phyloP scores from a whole-genome alignment of 345 rosid genomes.

The Punica granatum region DNA sequence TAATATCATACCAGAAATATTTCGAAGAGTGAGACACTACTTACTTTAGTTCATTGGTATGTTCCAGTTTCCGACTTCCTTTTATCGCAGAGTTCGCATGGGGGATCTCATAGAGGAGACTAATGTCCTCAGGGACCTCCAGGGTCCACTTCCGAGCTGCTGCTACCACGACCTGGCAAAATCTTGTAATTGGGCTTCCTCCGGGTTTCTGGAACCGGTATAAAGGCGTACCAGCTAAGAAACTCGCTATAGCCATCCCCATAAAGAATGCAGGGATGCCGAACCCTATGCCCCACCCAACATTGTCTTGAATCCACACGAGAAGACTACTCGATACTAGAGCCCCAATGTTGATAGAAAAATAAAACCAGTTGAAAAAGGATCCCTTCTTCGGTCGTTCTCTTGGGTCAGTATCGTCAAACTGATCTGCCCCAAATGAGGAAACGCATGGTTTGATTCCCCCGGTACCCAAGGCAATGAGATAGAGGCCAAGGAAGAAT shows the following conservation, averaged over 20 bases:
- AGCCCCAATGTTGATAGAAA: slow-evolving; percentile 44
- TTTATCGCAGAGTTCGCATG: slow-evolving; percentile 24
- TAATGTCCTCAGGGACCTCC: slow-evolving; percentile 25
- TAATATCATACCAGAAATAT: too few species aligned
- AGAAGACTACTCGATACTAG: slow-evolving; percentile 33
- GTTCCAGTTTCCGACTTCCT: slow-evolving; percentile 40
- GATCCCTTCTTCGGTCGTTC: slow-evolving; percentile 25
- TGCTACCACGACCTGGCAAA: slow-evolving; percentile 40
- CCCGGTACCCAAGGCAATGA: slow-evolving; percentile 44
- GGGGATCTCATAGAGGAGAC: slow-evolving; percentile 31
- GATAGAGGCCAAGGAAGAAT: slow-evolving; percentile 40
- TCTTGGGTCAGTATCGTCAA: slow-evolving; percentile 35
- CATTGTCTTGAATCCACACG: slow-evolving; percentile 41
- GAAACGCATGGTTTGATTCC: slow-evolving; percentile 50
- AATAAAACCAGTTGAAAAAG: slow-evolving; percentile 47
- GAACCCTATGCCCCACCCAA: slow-evolving; percentile 42
- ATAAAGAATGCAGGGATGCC: slow-evolving; percentile 43
- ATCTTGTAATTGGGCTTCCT: slow-evolving; percentile 42
- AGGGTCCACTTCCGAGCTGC: slow-evolving; percentile 20
- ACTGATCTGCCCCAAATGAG: slow-evolving; percentile 36
- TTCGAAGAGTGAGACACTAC: not conserved
- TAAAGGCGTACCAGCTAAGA: slow-evolving; percentile 35
- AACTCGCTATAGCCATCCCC: slow-evolving; percentile 34
- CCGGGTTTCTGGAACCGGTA: slow-evolving; percentile 41
- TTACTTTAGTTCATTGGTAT: slow-evolving; percentile 30